These are phyloP conservation scores for Rhodocollybia butyracea DNA, from an alignment of 768 basidiomycete genomes.

Conservation along the genomic window DNA sequence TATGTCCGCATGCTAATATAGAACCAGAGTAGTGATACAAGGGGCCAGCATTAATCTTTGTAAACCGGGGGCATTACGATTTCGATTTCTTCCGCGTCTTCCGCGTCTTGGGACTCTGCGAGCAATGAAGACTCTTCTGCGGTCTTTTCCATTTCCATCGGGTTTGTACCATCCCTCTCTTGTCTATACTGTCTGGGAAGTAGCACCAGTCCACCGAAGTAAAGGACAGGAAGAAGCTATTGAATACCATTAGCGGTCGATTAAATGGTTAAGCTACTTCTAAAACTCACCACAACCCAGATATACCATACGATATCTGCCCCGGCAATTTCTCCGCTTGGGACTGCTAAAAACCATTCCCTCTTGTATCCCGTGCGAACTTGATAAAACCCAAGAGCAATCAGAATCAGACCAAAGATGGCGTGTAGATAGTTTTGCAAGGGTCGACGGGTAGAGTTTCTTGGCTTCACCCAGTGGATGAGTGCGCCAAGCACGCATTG, in stretches of 20 bases:
- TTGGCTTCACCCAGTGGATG: constrained; percentile 52
- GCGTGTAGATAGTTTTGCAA: constrained; percentile 60
- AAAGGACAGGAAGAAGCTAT: constrained; percentile 43
- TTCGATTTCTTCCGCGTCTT: constrained; percentile 3
- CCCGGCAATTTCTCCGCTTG: constrained; percentile 31
- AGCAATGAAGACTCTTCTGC: neutral
- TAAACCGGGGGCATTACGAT: no score
- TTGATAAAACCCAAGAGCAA: constrained; percentile 49
- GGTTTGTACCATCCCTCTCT: constrained; percentile 22
- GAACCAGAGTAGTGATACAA: no score
- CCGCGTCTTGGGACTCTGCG: neutral
- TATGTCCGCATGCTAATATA: no score
- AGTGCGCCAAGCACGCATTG: constrained; percentile 49
- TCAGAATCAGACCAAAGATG: constrained; percentile 45
- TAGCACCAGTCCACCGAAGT: constrained; percentile 38
- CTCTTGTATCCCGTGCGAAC: constrained; percentile 41
- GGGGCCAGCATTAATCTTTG: no score
- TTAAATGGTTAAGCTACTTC: constrained; percentile 2
- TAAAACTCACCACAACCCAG: constrained; percentile 42
- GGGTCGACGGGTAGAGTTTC: constrained; percentile 32
- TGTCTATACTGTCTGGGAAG: constrained; percentile 46
- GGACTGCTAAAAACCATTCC: constrained; percentile 54
- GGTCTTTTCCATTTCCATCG: neutral
- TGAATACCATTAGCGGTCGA: neutral
- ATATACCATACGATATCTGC: constrained; percentile 42